phyloP scores from a whole-genome alignment of 345 rosid species.

The Brassica cretica region DNA sequence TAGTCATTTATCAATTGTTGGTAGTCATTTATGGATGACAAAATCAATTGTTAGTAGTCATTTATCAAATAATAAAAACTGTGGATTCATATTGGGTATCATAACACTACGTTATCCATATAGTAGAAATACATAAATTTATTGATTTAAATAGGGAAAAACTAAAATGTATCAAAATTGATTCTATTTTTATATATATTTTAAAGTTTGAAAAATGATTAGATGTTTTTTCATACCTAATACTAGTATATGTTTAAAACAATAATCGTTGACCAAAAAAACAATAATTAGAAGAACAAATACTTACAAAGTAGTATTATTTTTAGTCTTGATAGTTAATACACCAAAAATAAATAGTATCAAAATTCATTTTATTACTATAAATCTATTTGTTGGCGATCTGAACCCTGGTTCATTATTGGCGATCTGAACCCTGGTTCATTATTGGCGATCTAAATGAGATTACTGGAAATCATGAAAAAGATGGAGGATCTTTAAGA shows the following conservation, averaged over 20 bases:
- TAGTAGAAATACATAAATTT: not conserved
- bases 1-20: too few species aligned
- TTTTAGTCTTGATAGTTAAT: not conserved
- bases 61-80: not conserved
- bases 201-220: not conserved
- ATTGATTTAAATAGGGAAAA: not conserved
- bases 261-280: too few species aligned
- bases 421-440: too few species aligned
- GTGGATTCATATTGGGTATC: constrained; percentile 7
- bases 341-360: too few species aligned
- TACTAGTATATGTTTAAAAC: not conserved
- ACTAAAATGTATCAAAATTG: not conserved
- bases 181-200: not conserved
- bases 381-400: too few species aligned
- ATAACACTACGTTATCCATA: not conserved
- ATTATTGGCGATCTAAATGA: too few species aligned
- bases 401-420: too few species aligned
- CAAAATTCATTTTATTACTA: too few species aligned
- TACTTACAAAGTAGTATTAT: not conserved
- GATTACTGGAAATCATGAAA: too few species aligned
- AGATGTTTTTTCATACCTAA: not conserved
- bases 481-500: too few species aligned
- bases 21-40: too few species aligned
- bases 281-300: not conserved
- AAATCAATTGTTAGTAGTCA: not conserved